Base-by-base conservation (phyloP, 1,139 yeast genomes). In the Pichia kudriavzevii region DNA sequence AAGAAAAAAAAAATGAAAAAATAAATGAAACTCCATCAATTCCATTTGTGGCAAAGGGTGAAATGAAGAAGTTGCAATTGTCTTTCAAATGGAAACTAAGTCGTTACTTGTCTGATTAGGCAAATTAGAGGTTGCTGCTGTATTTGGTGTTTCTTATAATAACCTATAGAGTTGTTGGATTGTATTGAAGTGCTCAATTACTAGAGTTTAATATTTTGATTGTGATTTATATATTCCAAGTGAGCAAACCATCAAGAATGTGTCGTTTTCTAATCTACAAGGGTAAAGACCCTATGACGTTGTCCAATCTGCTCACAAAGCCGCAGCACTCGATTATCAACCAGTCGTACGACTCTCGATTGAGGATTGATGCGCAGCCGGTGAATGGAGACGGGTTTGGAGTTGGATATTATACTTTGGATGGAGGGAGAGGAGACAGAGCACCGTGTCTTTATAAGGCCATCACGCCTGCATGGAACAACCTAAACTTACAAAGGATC, bases 381-480 rank as follows among this genome's bases (percentile, higher is more conserved):
- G 85, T 91, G 46, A 91, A 91, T 55, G 98, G 98, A 27, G 98
- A 91, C 58, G 98, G 98, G 2, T 91, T 91, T 57, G 98, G 98
- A 1, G 94, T 91, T 7, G 97, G 97, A 1, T 91, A 91, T 61
- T 91, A 91, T 54, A 70, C 83, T 2, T 63, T 78, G 7, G 81
- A 75, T 8, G 50, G 46, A 18, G 55, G 63, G 27, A n/a, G n/a
- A n/a, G 51, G 36, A 61, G 66, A 7, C 51, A 38, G 12, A 7
- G 19, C 22, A 8, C 91, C 93, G 17, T 83, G 94, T 53, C 71
- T 87, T 3, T 91, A 83, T 63, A 80, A 85, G 50, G 96, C 97
- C 14, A 88, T 87, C 35, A 91, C 97, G 0, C 95, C 94, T 0
- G 97, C 98, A 0, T 91, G 98, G 98, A 91, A 91, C 60, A 91